phyloP scores from a whole-genome alignment of 2,329 filamentous ascomycete species.

The Parastagonospora avenae region DNA sequence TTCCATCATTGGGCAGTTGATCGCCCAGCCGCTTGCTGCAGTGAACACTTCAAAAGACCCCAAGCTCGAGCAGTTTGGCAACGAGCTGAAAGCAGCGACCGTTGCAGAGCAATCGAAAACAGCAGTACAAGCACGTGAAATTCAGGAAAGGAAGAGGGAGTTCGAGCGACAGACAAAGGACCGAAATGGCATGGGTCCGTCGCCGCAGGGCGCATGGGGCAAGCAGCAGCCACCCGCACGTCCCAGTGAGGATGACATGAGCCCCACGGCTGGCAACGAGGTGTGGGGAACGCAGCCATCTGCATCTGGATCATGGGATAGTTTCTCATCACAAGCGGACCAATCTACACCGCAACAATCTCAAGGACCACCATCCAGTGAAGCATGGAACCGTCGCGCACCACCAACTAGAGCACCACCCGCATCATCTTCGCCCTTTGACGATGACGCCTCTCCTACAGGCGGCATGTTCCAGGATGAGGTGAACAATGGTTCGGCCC shows the following conservation, averaged over 20 bases:
- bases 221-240: constrained; percentile 18
- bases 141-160: constrained; percentile 24
- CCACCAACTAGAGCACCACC: constrained; percentile 9
- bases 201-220: constrained; percentile 40
- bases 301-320: constrained; percentile 14
- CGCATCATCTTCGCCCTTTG: constrained; percentile 18
- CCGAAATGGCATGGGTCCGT: constrained; percentile 40
- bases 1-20: constrained; percentile 39
- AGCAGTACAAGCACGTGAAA: constrained; percentile 17
- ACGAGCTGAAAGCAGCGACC: constrained; percentile 40
- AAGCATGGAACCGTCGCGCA: constrained; percentile 9
- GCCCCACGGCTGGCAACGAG: constrained; percentile 50
- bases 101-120: constrained; percentile 13
- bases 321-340: constrained; percentile 18
- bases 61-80: constrained; percentile 46
- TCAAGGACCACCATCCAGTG: constrained; percentile 6
- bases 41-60: constrained; percentile 47
- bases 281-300: constrained; percentile 24
- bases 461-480: constrained; percentile 44
- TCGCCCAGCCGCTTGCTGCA: constrained; percentile 40
- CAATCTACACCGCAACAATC: constrained; percentile 14
- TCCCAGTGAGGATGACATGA: constrained; percentile 49
- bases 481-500: constrained; percentile 14
- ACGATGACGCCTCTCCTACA: constrained; percentile 45
- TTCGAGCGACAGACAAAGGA: constrained; percentile 25